Evolutionary conservation across 2,329 filamentous ascomycete species (phyloP).

Genomic region (Rugonectria rugulosa): DNA sequence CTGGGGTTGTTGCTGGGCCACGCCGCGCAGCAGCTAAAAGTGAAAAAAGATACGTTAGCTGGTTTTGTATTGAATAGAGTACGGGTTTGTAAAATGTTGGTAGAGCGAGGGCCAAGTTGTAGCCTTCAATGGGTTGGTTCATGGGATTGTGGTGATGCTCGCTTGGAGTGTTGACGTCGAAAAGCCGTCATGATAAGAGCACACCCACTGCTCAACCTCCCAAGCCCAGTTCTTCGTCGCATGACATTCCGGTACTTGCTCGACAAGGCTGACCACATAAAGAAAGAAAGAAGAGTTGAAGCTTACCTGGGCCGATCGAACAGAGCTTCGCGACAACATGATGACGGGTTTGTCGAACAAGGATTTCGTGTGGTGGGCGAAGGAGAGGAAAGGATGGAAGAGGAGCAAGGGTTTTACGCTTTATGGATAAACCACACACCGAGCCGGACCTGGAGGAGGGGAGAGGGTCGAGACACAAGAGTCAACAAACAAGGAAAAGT

Average conservation of each 20-base stretch:
- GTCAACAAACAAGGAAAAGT: conserved; percentile 24
- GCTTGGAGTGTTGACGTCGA: neutral
- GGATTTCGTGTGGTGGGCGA: conserved; percentile 24
- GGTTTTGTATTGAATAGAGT: neutral
- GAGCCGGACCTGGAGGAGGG: no score
- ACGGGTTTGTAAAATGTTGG: no score
- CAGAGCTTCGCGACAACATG: conserved; percentile 67
- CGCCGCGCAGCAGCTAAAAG: conserved; percentile 60
- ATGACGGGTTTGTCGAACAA: conserved; percentile 38
- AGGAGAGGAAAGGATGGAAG: conserved; percentile 14
- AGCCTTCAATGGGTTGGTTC: neutral
- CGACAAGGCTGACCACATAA: conserved; percentile 2
- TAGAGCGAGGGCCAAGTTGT: neutral
- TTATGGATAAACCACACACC: conserved; percentile 14
- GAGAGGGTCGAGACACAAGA: conserved; percentile 12
- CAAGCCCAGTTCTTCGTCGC: neutral
- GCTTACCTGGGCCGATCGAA: conserved; percentile 65
- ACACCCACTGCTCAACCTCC: neutral
- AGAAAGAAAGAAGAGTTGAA: conserved; percentile 15
- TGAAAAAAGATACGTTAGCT: conserved; percentile 34
- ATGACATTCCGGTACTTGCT: neutral
- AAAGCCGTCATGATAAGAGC: neutral
- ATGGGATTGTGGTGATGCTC: neutral
- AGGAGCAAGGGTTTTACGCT: conserved; percentile 8
- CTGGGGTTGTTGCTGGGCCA: conserved; percentile 56